Percentiles rank a stretch among this genome's conserved stretches.
Conservation (phyloP, 2,329 filamentous ascomycete species). For the Decorospora gaudefroyi region DNA sequence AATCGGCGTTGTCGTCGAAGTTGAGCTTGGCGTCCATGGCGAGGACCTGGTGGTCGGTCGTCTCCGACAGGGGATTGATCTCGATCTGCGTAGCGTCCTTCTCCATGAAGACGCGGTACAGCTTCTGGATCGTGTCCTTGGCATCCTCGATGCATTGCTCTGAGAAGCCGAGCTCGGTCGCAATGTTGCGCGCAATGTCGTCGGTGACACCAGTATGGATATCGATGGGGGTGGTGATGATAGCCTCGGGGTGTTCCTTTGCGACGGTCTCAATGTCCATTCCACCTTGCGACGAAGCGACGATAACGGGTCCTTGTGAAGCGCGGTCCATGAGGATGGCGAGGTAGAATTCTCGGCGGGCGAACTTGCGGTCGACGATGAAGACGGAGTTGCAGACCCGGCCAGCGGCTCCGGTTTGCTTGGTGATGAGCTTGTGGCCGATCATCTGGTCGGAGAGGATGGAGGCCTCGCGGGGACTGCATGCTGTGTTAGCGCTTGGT, state of each 20-base stretch:
- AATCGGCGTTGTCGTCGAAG: conserved; percentile 99
- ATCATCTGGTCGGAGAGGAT: conserved; percentile 99
- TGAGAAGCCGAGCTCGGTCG: conserved; percentile 92
- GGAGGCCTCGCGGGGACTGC: conserved; percentile 80
- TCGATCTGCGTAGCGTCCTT: conserved; percentile 99
- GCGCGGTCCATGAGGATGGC: conserved; percentile 97
- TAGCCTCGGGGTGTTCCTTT: conserved; percentile 96
- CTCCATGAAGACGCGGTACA: conserved; percentile 98
- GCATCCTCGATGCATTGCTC: conserved; percentile 96
- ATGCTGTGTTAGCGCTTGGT: conserved; percentile 18
- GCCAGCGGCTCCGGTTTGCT: conserved; percentile 93
- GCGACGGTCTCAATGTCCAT: conserved; percentile 99
- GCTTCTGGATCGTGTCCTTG: conserved; percentile 95
- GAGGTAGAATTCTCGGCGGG: conserved; percentile 97
- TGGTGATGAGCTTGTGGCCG: conserved; percentile 98
- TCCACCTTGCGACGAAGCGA: conserved; percentile 96
- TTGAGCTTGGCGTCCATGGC: conserved; percentile 99
- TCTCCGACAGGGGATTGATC: conserved; percentile 99
- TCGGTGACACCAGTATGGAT: conserved; percentile 96
- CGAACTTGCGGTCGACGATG: conserved; percentile 99
- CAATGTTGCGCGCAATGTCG: conserved; percentile 88
- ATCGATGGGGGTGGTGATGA: conserved; percentile 89
- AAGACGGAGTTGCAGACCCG: conserved; percentile 97
- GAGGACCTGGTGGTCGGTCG: conserved; percentile 94
- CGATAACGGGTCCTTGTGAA: conserved; percentile 89